These are phyloP conservation scores for Ceratocystis harringtonii DNA, from an alignment of 2,329 filamentous ascomycete genomes.

Conservation along the genomic window DNA sequence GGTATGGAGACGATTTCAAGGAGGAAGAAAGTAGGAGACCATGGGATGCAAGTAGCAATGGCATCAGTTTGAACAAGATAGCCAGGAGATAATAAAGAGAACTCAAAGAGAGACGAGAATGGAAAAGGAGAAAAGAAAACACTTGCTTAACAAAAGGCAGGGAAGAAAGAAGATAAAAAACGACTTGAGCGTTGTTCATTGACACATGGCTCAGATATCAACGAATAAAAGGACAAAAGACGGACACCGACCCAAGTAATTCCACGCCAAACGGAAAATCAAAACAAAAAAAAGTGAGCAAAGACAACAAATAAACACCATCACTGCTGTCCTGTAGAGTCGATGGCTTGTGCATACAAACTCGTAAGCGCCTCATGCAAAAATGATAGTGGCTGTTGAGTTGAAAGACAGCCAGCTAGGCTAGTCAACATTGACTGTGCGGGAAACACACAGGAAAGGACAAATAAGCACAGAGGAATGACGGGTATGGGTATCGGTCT, in stretches of 20 bases:
- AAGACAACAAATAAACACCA: slow-evolving; percentile 7
- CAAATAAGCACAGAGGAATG: neutral
- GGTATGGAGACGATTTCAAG: neutral
- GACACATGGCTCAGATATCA: slow-evolving; percentile 7
- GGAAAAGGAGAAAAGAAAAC: neutral
- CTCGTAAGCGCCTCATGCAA: neutral
- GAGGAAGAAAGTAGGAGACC: neutral
- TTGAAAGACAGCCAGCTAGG: neutral
- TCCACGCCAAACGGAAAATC: slow-evolving; percentile 1
- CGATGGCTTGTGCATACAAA: neutral
- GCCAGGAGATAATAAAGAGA: neutral
- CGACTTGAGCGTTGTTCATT: slow-evolving; percentile 13
- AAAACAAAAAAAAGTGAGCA: slow-evolving; percentile 6
- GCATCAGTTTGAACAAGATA: neutral
- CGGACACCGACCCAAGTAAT: neutral
- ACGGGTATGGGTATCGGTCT: slow-evolving; percentile 11
- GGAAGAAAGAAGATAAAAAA: slow-evolving; percentile 4
- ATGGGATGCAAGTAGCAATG: neutral
- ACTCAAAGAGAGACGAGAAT: neutral
- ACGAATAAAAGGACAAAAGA: slow-evolving; percentile 4
- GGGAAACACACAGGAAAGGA: neutral
- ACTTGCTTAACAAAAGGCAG: neutral
- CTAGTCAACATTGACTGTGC: neutral
- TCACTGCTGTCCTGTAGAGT: neutral
- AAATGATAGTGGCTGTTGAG: neutral